Conservation (phyloP, 2,329 filamentous ascomycete species). For the Alternaria alternata region DNA sequence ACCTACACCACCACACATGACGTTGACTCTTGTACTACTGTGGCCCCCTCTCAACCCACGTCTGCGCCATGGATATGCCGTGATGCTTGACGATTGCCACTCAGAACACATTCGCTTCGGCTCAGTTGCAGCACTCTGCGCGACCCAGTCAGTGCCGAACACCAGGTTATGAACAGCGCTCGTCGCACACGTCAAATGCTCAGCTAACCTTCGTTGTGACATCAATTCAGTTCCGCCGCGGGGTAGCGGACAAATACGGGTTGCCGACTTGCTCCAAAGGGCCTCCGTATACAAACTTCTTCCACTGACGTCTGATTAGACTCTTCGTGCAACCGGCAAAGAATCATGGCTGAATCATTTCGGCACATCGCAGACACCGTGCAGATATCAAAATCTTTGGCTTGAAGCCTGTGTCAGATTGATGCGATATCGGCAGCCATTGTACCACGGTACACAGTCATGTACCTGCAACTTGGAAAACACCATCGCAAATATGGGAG, state of each 20-base stretch:
- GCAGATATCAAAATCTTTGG: constrained; percentile 17
- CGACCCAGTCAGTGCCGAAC: constrained; percentile 15
- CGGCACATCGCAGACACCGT: constrained; percentile 10
- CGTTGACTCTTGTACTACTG: constrained; percentile 15
- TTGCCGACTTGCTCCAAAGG: not conserved
- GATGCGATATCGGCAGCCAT: constrained; percentile 27
- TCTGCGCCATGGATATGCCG: constrained; percentile 7
- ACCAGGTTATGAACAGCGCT: constrained; percentile 21
- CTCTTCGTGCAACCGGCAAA: constrained; percentile 12
- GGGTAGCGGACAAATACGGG: constrained; percentile 5
- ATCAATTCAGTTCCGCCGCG: not conserved
- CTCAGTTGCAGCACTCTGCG: constrained; percentile 8
- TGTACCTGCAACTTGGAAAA: not conserved
- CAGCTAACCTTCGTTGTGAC: not conserved
- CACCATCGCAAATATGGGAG: not conserved
- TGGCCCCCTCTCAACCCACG: constrained; percentile 8
- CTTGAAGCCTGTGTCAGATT: constrained; percentile 9
- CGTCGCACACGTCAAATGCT: constrained; percentile 18
- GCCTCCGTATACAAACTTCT: not conserved
- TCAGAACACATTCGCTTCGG: not conserved
- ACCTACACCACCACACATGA: constrained; percentile 19
- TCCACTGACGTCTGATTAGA: constrained; percentile 19
- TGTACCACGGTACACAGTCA: constrained; percentile 13
- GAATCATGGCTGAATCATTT: constrained; percentile 4
- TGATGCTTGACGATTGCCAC: constrained; percentile 6